Evolutionary conservation across 2,329 filamentous ascomycete species (phyloP).

Genomic region (Penicillium sp.): DNA sequence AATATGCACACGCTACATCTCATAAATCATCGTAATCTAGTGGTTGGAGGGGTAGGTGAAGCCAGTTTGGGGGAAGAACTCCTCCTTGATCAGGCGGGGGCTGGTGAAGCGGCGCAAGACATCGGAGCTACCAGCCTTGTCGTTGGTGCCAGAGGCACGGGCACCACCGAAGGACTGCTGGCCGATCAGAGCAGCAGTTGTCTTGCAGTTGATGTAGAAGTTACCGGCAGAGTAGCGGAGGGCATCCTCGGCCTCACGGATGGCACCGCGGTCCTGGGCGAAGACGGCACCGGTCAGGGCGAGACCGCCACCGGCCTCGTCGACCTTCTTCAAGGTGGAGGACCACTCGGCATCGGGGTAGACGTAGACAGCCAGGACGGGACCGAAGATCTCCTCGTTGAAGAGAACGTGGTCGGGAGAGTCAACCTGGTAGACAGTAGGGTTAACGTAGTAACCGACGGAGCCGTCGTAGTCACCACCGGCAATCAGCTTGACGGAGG

Average conservation of each 20-base stretch:
- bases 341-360: conserved; percentile 74
- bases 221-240: conserved; percentile 46
- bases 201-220: conserved; percentile 50
- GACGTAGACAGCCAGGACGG: conserved; percentile 71
- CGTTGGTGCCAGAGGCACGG: conserved; percentile 72
- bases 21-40: conserved; percentile 10
- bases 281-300: conserved; percentile 47
- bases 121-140: conserved; percentile 69
- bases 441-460: conserved; percentile 78
- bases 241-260: conserved; percentile 40
- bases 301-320: conserved; percentile 38
- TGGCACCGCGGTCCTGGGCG: conserved; percentile 41
- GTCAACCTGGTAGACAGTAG: conserved; percentile 75
- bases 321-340: conserved; percentile 54
- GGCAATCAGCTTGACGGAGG: conserved; percentile 68
- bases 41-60: conserved; percentile 71
- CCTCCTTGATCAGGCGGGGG: conserved; percentile 70
- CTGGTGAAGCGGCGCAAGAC: conserved; percentile 67
- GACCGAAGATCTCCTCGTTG: conserved; percentile 78
- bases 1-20: not conserved
- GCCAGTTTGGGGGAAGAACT: conserved; percentile 65
- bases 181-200: conserved; percentile 72
- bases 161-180: conserved; percentile 74
- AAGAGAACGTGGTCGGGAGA: conserved; percentile 73
- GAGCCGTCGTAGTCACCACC: conserved; percentile 76